A percentile compares a stretch with the other conserved stretches of the same genome.
Conservation (phyloP, 805 yeast species). For the Zygoascus biomembranicola region DNA sequence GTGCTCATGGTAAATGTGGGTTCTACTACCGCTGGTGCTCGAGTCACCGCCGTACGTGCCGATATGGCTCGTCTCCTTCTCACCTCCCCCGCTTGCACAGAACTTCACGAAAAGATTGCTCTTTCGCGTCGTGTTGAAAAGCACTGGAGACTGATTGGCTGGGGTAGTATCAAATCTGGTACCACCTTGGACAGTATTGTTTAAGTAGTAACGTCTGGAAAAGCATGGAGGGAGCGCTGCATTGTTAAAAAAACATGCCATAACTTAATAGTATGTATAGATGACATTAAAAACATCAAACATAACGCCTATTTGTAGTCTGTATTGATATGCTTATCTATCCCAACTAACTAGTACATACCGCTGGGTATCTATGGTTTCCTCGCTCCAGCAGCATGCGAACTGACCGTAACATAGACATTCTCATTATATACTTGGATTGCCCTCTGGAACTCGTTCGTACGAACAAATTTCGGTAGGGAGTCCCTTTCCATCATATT, state of each 20-base stretch:
- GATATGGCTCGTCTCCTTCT: constrained; percentile 98
- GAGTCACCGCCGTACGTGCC: constrained; percentile 95
- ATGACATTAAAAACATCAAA: background rate
- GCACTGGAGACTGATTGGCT: constrained; percentile 99
- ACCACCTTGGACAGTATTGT: constrained; percentile 25
- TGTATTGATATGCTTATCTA: too few species aligned
- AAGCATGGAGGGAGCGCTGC: background rate
- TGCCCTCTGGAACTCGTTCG: constrained; percentile 18
- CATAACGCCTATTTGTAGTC: too few species aligned
- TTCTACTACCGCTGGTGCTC: constrained; percentile 98
- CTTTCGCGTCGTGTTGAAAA: constrained; percentile 97
- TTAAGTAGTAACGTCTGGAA: constrained; percentile 1
- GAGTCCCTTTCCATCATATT: constrained; percentile 66
- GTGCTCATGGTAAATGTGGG: constrained; percentile 99
- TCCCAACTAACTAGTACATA: too few species aligned
- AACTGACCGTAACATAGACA: background rate
- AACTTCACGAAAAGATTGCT: constrained; percentile 96
- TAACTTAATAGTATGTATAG: background rate
- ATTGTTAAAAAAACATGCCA: background rate
- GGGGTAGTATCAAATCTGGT: constrained; percentile 98
- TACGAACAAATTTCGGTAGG: constrained; percentile 54
- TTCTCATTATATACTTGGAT: background rate
- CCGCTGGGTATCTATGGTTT: too few species aligned
- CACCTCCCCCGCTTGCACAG: constrained; percentile 98
- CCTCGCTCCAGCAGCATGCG: background rate